These are phyloP conservation scores for Alternaria burnsii DNA, from an alignment of 2,329 filamentous ascomycete genomes.

Conservation along the genomic window DNA sequence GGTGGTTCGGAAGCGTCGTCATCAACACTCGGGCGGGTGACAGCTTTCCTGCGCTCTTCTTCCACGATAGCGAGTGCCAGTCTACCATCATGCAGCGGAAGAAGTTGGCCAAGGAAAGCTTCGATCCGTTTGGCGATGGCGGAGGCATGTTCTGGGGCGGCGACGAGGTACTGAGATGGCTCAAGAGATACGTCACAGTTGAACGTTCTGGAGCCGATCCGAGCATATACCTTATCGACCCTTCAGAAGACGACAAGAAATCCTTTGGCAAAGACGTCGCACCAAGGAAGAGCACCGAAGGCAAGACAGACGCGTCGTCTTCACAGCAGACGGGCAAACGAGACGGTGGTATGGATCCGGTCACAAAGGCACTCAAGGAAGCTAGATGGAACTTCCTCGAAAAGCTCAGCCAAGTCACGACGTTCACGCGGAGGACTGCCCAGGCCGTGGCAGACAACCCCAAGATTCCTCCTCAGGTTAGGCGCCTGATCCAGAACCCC, in stretches of 20 bases:
- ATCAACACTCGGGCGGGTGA: slow-evolving; percentile 92
- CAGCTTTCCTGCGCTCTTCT: slow-evolving; percentile 94
- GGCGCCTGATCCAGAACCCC: slow-evolving; percentile 83
- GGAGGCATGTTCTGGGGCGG: slow-evolving; percentile 97
- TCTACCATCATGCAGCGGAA: slow-evolving; percentile 95
- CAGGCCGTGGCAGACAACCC: slow-evolving; percentile 93
- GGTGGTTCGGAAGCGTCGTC: slow-evolving; percentile 97
- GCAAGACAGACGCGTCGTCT: slow-evolving; percentile 35
- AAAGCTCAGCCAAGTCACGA: slow-evolving; percentile 96
- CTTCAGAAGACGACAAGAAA: slow-evolving; percentile 81
- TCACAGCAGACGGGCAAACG: slow-evolving; percentile 47
- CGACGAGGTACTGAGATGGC: slow-evolving; percentile 91
- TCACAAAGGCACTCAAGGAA: slow-evolving; percentile 93
- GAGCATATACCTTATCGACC: slow-evolving; percentile 90
- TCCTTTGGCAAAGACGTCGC: slow-evolving; percentile 74
- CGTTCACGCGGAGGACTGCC: slow-evolving; percentile 89
- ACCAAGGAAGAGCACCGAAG: slow-evolving; percentile 46
- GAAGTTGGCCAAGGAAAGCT: slow-evolving; percentile 80
- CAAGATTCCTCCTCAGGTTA: slow-evolving; percentile 86
- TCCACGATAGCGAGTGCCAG: slow-evolving; percentile 96
- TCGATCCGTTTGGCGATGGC: slow-evolving; percentile 86
- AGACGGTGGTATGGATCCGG: slow-evolving; percentile 86
- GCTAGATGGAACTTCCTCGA: slow-evolving; percentile 96
- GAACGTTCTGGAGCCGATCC: slow-evolving; percentile 87
- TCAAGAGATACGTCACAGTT: slow-evolving; percentile 82